These are phyloP conservation scores for Colletotrichum sp. DNA, from an alignment of 2,329 filamentous ascomycete genomes.

Conservation along the genomic window DNA sequence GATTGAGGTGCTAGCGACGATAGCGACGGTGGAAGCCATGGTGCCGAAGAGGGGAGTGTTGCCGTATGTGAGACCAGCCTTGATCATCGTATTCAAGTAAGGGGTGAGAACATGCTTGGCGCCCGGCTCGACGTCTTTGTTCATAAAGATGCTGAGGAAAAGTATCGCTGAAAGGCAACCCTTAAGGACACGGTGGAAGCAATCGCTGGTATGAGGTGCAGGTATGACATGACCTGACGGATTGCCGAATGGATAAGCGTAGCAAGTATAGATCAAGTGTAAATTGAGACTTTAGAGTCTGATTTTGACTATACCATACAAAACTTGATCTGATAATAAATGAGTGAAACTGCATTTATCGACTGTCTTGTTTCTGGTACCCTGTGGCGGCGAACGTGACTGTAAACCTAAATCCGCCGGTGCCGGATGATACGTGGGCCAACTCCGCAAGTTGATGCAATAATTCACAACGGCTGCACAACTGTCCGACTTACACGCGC, in stretches of 20 bases:
- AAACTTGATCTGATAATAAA: rapidly evolving
- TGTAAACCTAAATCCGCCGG: not conserved
- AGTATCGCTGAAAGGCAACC: not conserved
- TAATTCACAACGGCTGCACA: not conserved
- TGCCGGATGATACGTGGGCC: no score
- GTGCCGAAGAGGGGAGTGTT: no score
- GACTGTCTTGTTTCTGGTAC: not conserved
- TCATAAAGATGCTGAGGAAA: not conserved
- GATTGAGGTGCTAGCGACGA: no score
- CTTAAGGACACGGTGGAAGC: no score
- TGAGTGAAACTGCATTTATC: rapidly evolving
- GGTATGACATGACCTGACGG: not conserved
- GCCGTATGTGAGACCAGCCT: no score
- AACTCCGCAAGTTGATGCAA: not conserved
- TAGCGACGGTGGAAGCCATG: no score
- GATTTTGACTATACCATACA: rapidly evolving
- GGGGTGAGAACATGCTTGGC: not conserved
- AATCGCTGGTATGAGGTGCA: rapidly evolving
- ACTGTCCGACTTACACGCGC: rapidly evolving
- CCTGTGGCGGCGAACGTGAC: not conserved
- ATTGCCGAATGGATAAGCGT: not conserved
- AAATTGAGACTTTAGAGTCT: not conserved
- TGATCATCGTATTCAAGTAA: not conserved
- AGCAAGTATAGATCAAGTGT: rapidly evolving
- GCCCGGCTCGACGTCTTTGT: not conserved